Evolutionary conservation across 164 flowering plant genomes (phyloP), one percentile per base, ranked within the genome.

Genomic region (Dillenia suffruticosa): DNA sequence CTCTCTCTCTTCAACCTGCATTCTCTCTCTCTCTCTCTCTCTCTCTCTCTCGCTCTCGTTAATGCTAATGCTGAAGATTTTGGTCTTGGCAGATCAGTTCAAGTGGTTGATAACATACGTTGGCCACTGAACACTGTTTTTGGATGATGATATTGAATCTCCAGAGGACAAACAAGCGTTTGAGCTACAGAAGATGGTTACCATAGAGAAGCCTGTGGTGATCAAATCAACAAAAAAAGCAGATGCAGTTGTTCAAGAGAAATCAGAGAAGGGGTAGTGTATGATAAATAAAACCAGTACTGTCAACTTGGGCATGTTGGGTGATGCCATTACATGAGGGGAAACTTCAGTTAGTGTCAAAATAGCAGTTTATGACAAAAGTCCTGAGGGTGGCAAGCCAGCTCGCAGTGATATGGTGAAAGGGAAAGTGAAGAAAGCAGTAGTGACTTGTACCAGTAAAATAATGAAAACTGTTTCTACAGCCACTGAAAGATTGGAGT

Each of bases 61-160:
- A 51, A 59, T 50, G 52, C 67, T 54, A 63, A 50, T 14, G 49
- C 44, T 53, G 64, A 11, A 26, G 67, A 57, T 55, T n/a, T 16
- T 13, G 49, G 9, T 24, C 16, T 26, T 9, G 57, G 46, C n/a
- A 51, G 16, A 64, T 50, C 70, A 65, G 26, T 53, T 51, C 40
- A 32, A 45, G 57, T 46, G 16, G 62, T 22, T 46, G 58, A n/a
- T 22, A 61, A 63, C 61, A 51, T 17, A 49, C 63, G 22, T 59
- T 70, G 57, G 45, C 57, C 53, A 16, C 65, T 54, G 53, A 67
- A 59, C 44, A 9, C 49, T 49, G 9, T 47, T 16, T 15, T 24
- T 68, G 63, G 75, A 75, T 60, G 85, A 70, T 66, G 85, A 81
- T 64, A 72, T 81, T 65, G 77, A 81, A 69, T 61, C 79, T 70